Percentiles rank a stretch among this genome's conserved stretches.
Conservation (phyloP, 352 stramenopile genomes). For the Pythium brachiatum region DNA sequence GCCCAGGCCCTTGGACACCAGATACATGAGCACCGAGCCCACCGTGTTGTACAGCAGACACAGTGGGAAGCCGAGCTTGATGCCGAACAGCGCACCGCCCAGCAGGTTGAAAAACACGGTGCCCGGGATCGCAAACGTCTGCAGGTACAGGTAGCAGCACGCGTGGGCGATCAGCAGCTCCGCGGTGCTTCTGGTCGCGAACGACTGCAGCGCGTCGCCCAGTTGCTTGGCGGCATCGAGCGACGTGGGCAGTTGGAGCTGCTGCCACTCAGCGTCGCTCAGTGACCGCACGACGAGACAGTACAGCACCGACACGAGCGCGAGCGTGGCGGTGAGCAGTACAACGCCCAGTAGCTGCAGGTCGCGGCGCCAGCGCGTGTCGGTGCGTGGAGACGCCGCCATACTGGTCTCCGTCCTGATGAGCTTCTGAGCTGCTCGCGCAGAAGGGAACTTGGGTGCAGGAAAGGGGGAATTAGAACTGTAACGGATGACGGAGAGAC, state of each 20-base stretch:
- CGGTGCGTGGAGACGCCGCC: neutral
- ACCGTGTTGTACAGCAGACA: slow-evolving; percentile 82
- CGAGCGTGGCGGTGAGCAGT: slow-evolving; percentile 33
- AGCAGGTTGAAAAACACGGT: slow-evolving; percentile 83
- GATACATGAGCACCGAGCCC: slow-evolving; percentile 73
- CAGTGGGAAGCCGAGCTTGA: slow-evolving; percentile 66
- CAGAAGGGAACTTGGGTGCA: no score
- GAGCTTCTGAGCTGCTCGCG: no score
- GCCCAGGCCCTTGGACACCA: slow-evolving; percentile 61
- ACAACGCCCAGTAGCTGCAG: slow-evolving; percentile 47
- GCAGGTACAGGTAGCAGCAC: slow-evolving; percentile 72
- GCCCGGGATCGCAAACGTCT: slow-evolving; percentile 78
- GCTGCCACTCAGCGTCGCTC: slow-evolving; percentile 47
- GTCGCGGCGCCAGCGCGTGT: slow-evolving; percentile 45
- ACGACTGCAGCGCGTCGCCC: slow-evolving; percentile 56
- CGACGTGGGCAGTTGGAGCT: slow-evolving; percentile 57
- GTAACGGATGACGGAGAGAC: no score
- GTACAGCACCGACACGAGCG: slow-evolving; percentile 44
- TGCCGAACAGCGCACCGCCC: slow-evolving; percentile 66
- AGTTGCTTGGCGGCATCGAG: slow-evolving; percentile 60
- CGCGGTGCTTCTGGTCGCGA: slow-evolving; percentile 36
- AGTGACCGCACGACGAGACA: slow-evolving; percentile 54
- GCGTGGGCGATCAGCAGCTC: slow-evolving; percentile 65
- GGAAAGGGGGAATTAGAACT: neutral
- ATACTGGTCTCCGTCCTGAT: no score